phyloP scores from a whole-genome alignment of 139 green algal genomes.

The Chlamydomonas sp. region DNA sequence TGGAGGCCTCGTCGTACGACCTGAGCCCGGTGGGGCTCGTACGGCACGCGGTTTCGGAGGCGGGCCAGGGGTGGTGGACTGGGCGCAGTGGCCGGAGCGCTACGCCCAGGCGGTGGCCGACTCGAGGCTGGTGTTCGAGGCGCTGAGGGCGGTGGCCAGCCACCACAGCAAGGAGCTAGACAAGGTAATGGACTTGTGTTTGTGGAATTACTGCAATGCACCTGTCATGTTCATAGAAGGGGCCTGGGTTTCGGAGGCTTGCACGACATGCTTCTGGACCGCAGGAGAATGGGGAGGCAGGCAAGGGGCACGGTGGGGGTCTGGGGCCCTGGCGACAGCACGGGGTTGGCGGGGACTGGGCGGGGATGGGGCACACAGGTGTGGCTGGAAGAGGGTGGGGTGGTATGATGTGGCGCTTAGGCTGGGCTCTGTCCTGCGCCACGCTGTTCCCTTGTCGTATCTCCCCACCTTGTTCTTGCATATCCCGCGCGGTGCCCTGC shows the following conservation, averaged over 20 bases:
- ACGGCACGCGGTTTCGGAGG: background rate
- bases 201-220: background rate
- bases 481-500: too few species aligned
- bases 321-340: too few species aligned
- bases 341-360: too few species aligned
- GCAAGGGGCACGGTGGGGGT: background rate
- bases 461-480: too few species aligned
- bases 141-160: background rate
- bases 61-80: constrained; percentile 6
- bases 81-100: constrained; percentile 29
- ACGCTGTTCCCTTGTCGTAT: too few species aligned
- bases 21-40: constrained; percentile 28
- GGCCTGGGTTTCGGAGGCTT: background rate
- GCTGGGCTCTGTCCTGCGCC: too few species aligned
- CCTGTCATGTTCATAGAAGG: background rate
- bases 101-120: constrained; percentile 30
- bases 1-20: constrained; percentile 5
- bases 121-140: constrained; percentile 6
- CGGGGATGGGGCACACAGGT: too few species aligned
- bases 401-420: too few species aligned
- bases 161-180: constrained; percentile 2
- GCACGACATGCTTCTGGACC: background rate
- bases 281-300: background rate
- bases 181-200: background rate
- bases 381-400: too few species aligned